These are phyloP conservation scores for Picochlorum sp. DNA, from an alignment of 139 green algal genomes.

Conservation along the genomic window DNA sequence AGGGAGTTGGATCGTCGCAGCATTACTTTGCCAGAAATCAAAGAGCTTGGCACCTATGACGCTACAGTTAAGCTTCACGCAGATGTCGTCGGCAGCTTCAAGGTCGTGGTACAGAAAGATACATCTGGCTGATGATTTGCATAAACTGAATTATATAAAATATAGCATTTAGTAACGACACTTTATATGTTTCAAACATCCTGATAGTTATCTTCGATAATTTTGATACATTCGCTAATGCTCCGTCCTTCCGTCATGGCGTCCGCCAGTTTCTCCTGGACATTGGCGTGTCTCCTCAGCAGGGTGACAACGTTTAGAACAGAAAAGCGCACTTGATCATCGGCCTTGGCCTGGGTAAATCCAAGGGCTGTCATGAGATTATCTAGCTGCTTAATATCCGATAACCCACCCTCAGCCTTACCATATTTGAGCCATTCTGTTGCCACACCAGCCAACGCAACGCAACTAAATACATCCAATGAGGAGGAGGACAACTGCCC, in stretches of 20 bases:
- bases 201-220: constrained; percentile 62
- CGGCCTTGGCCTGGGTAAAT: constrained; percentile 58
- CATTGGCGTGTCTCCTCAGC: constrained; percentile 53
- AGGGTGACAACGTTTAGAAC: constrained; percentile 79
- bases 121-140: constrained; percentile 1
- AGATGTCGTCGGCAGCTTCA: constrained; percentile 73
- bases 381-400: constrained; percentile 89
- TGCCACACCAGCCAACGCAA: constrained; percentile 74
- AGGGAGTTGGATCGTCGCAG: constrained; percentile 56
- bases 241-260: constrained; percentile 52
- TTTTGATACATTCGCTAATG: constrained; percentile 62
- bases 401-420: constrained; percentile 77
- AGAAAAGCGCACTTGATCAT: constrained; percentile 81
- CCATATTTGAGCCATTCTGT: constrained; percentile 84
- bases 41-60: constrained; percentile 69
- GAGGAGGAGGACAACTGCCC: constrained; percentile 46
- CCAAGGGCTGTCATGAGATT: constrained; percentile 46
- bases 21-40: constrained; percentile 82
- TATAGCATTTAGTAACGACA: not conserved
- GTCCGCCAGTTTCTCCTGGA: constrained; percentile 55
- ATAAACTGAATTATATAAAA: not conserved
- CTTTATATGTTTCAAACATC: constrained; percentile 24
- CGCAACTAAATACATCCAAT: constrained; percentile 69
- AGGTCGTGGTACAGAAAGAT: constrained; percentile 69
- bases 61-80: constrained; percentile 58